Percentiles rank a stretch among this genome's conserved stretches.
phyloP scores from a whole-genome alignment of 352 stramenopile genomes.

The Phytopythium chamaehyphon region DNA sequence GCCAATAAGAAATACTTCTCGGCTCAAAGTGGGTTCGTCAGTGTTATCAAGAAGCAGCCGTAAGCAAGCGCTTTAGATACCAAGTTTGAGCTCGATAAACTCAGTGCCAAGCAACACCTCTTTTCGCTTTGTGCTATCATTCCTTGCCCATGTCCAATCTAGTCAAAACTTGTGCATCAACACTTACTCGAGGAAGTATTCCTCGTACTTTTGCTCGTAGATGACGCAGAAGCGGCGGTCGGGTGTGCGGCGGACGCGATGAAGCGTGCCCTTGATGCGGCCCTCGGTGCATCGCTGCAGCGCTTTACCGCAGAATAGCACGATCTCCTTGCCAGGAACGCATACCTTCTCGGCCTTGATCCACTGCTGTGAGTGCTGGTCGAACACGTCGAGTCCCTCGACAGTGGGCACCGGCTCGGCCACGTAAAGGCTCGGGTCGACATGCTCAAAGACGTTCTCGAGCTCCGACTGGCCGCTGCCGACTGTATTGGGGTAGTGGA shows the following conservation, averaged over 20 bases:
- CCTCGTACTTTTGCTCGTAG: slow-evolving; percentile 65
- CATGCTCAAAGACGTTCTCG: slow-evolving; percentile 65
- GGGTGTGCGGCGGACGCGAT: slow-evolving; percentile 40
- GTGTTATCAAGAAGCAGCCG: slow-evolving; percentile 76
- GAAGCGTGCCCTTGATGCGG: slow-evolving; percentile 45
- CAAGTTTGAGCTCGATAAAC: neutral
- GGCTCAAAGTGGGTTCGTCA: slow-evolving; percentile 94
- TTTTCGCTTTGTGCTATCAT: neutral
- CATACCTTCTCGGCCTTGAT: slow-evolving; percentile 46
- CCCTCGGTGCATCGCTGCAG: slow-evolving; percentile 38
- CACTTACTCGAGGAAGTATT: slow-evolving; percentile 27
- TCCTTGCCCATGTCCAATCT: neutral
- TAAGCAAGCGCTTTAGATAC: slow-evolving; percentile 1
- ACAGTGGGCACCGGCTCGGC: slow-evolving; percentile 50
- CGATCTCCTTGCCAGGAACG: slow-evolving; percentile 45
- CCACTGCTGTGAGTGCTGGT: slow-evolving; percentile 47
- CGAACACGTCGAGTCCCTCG: slow-evolving; percentile 53
- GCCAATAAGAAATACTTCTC: slow-evolving; percentile 98
- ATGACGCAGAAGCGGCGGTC: slow-evolving; percentile 52
- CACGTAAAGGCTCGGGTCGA: slow-evolving; percentile 58
- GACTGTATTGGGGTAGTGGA: slow-evolving; percentile 56
- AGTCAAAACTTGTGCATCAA: slow-evolving; percentile 7
- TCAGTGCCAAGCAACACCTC: neutral
- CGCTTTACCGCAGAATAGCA: slow-evolving; percentile 56
- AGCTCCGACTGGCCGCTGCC: slow-evolving; percentile 44